These are phyloP conservation scores for Vachellia pachyceras DNA, from an alignment of 306 rosid genomes.

Conservation along the genomic window DNA sequence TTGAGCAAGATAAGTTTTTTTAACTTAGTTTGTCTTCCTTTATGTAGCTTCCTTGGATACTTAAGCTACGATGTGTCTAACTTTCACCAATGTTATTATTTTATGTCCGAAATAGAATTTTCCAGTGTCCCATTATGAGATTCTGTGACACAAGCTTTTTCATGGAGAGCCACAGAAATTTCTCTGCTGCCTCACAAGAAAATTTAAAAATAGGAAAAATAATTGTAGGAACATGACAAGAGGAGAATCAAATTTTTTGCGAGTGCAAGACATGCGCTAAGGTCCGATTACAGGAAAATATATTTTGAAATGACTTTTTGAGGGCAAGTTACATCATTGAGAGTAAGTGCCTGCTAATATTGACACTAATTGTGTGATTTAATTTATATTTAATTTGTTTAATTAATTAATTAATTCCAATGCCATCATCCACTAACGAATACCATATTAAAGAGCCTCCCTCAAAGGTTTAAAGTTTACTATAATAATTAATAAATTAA, in stretches of 20 bases:
- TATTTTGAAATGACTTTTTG: constrained; percentile 43
- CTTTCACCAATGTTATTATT: constrained; percentile 23
- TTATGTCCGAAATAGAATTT: constrained; percentile 10
- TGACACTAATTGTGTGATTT: constrained; percentile 30
- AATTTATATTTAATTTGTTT: constrained; percentile 8
- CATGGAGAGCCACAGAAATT: constrained; percentile 30
- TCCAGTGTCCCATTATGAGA: constrained; percentile 40
- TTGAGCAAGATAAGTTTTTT: not conserved
- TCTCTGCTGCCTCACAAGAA: not conserved
- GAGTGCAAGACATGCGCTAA: constrained; percentile 50
- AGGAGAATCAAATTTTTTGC: constrained; percentile 53
- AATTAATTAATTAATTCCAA: not conserved
- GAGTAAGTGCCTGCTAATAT: constrained; percentile 40
- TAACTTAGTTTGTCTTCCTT: not conserved
- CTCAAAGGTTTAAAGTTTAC: not conserved
- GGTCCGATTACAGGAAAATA: constrained; percentile 45
- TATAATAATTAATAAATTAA: constrained; percentile 17
- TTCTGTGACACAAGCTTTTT: constrained; percentile 43
- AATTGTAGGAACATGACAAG: constrained; percentile 37
- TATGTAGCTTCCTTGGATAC: constrained; percentile 34
- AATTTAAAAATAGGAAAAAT: not conserved
- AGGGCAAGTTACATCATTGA: constrained; percentile 63
- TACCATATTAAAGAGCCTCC: not conserved
- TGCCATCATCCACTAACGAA: constrained; percentile 40
- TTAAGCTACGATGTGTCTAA: constrained; percentile 26